Percentiles rank a stretch among this genome's conserved stretches.
Evolutionary conservation across 805 yeast genomes (phyloP).

Genomic region (Saccharomycopsis schoenii): DNA sequence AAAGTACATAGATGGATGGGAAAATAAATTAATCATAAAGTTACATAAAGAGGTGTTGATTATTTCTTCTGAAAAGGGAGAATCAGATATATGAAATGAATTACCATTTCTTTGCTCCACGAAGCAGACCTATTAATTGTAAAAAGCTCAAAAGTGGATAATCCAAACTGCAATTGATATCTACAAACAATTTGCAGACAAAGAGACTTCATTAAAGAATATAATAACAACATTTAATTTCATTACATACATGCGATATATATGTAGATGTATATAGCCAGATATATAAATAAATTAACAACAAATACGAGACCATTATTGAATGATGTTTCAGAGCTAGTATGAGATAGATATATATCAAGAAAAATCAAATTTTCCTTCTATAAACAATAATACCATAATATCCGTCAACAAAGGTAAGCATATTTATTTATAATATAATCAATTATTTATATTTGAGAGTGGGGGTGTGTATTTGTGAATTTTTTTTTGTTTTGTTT

Average conservation of each 20-base stretch:
- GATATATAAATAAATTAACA: neutral
- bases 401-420: neutral
- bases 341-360: too few species aligned
- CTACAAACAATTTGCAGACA: neutral
- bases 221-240: slow-evolving; percentile 1
- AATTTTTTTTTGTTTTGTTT: neutral
- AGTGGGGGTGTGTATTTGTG: slow-evolving; percentile 1
- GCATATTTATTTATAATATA: neutral
- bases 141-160: too few species aligned
- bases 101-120: too few species aligned
- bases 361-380: neutral
- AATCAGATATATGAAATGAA: too few species aligned
- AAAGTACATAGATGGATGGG: too few species aligned
- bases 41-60: too few species aligned
- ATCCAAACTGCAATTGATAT: neutral
- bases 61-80: too few species aligned
- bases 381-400: neutral
- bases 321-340: neutral
- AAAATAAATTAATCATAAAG: too few species aligned
- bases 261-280: slow-evolving; percentile 1
- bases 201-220: neutral
- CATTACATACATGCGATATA: slow-evolving; percentile 1
- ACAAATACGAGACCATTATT: neutral
- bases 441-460: slow-evolving; percentile 1
- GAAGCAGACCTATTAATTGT: too few species aligned